Evolutionary conservation across 2,329 filamentous ascomycete genomes (phyloP).

Genomic region (Colletotrichum sp.): DNA sequence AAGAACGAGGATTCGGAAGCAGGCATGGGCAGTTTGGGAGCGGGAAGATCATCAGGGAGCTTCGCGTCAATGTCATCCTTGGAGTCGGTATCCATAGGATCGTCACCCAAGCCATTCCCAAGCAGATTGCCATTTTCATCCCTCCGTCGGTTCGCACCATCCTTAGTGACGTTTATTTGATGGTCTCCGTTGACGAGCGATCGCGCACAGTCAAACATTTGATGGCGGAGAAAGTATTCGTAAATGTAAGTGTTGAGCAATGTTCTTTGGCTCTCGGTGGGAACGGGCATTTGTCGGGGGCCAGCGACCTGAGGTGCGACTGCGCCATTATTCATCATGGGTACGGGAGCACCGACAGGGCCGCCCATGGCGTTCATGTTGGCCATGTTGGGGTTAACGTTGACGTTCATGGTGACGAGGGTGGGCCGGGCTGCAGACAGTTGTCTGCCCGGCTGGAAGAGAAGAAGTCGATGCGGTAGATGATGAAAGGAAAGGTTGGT

Average conservation of each 20-base stretch:
- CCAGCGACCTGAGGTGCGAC: conserved; percentile 34
- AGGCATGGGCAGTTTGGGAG: conserved; percentile 70
- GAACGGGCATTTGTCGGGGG: conserved; percentile 23
- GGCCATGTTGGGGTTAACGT: conserved; percentile 65
- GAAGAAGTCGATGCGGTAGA: conserved; percentile 25
- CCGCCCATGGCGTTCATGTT: conserved; percentile 74
- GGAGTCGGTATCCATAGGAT: conserved; percentile 81
- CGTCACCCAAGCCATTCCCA: conserved; percentile 72
- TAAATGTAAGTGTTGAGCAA: conserved; percentile 88
- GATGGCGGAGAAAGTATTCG: conserved; percentile 87
- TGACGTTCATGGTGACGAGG: conserved; percentile 60
- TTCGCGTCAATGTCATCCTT: conserved; percentile 80
- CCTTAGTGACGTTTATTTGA: conserved; percentile 70
- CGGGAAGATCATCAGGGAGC: conserved; percentile 80
- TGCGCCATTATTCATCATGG: conserved; percentile 70
- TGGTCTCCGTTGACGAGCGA: conserved; percentile 72
- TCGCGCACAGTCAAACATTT: conserved; percentile 84
- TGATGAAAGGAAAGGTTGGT: background rate
- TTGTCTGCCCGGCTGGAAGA: conserved; percentile 35
- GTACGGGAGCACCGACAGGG: conserved; percentile 67
- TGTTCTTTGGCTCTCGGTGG: conserved; percentile 51
- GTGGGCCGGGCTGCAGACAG: conserved; percentile 39
- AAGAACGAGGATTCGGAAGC: conserved; percentile 80
- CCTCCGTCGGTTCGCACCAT: conserved; percentile 71
- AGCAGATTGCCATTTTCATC: conserved; percentile 71